Percentiles rank a stretch among this genome's conserved stretches.
phyloP scores from a whole-genome alignment of 2,329 filamentous ascomycete species.

The Fusarium sp. region DNA sequence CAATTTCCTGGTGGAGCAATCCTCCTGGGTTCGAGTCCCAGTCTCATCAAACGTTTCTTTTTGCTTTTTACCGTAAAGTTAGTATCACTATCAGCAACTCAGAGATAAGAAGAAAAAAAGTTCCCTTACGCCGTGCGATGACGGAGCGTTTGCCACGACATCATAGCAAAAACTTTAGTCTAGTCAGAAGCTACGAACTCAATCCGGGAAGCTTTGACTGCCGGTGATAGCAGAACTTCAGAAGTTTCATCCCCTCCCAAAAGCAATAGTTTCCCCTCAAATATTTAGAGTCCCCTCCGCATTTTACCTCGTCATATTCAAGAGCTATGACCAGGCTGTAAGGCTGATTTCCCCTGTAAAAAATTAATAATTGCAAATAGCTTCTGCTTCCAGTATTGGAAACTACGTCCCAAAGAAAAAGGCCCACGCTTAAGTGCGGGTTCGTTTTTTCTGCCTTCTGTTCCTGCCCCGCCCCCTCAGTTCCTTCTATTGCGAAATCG shows the following conservation, averaged over 20 bases:
- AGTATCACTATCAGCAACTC: background rate
- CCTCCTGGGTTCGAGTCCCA: conserved; percentile 48
- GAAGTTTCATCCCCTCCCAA: background rate
- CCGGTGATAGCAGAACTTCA: background rate
- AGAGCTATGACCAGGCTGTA: conserved; percentile 29
- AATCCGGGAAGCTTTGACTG: conserved; percentile 6
- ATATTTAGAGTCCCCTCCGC: background rate
- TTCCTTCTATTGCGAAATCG: conserved; percentile 30
- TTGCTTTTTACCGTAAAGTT: background rate
- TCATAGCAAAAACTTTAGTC: conserved; percentile 9
- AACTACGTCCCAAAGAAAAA: background rate
- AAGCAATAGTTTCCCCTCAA: background rate
- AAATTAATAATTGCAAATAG: conserved; percentile 21
- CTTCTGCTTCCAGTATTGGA: background rate
- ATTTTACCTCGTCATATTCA: conserved; percentile 23
- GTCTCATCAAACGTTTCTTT: conserved; percentile 39
- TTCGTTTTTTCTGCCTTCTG: conserved; percentile 18
- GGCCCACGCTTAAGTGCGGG: conserved; percentile 15
- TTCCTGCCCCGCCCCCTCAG: conserved; percentile 38
- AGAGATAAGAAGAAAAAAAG: background rate
- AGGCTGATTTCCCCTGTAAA: conserved; percentile 36
- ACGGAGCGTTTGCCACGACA: conserved; percentile 18
- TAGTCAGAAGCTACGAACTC: conserved; percentile 10
- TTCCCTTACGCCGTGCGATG: conserved; percentile 14
- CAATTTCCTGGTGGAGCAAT: conserved; percentile 46